Evolutionary conservation across 106 monocot species (phyloP).

Genomic region (Triglochin maritima): DNA sequence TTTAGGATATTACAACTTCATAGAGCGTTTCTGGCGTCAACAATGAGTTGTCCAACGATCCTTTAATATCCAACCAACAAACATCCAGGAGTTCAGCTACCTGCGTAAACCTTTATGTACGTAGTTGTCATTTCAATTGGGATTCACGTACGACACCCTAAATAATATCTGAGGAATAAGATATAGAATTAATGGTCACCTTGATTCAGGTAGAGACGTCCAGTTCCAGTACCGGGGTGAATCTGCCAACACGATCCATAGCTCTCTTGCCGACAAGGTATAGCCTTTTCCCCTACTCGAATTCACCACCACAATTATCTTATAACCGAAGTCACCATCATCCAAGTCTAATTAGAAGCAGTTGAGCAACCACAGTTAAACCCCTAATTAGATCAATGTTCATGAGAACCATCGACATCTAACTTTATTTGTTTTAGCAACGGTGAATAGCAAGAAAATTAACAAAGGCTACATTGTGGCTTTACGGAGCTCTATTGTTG

Average conservation of each 20-base stretch:
- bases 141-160: neutral
- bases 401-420: too few relatives aligned
- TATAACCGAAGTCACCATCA: too few relatives aligned
- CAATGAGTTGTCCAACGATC: slow-evolving; percentile 19
- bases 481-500: too few relatives aligned
- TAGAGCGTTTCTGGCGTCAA: too few relatives aligned
- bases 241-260: slow-evolving; percentile 44
- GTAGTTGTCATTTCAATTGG: neutral
- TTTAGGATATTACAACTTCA: too few relatives aligned
- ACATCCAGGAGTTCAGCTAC: slow-evolving; percentile 53
- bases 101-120: slow-evolving; percentile 42
- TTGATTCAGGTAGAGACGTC: slow-evolving; percentile 32
- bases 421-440: too few relatives aligned
- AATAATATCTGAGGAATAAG: neutral
- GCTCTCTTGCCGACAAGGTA: slow-evolving; percentile 53
- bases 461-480: too few relatives aligned
- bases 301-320: slow-evolving; percentile 25
- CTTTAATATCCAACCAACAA: slow-evolving; percentile 64
- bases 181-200: slow-evolving; percentile 10
- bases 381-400: too few relatives aligned
- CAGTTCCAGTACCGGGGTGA: slow-evolving; percentile 47
- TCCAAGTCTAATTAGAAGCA: too few relatives aligned
- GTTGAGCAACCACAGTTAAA: too few relatives aligned
- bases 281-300: slow-evolving; percentile 47
- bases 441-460: too few relatives aligned